Evolutionary conservation across 2,329 filamentous ascomycete genomes (phyloP).

Genomic region (Chrysosporium queenslandicum): DNA sequence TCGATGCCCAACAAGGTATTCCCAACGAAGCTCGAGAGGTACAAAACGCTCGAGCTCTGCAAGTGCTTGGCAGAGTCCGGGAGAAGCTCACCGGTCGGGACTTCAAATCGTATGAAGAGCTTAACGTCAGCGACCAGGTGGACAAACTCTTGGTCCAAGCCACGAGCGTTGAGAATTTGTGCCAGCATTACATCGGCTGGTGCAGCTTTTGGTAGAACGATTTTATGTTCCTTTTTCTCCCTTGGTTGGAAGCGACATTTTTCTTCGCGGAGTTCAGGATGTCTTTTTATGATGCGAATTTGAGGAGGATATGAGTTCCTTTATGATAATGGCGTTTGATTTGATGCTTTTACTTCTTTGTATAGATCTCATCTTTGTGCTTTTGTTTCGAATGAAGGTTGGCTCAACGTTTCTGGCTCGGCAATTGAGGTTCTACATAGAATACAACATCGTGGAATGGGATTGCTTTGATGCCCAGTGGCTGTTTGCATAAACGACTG

Average conservation of each 20-base stretch:
- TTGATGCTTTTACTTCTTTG: neutral
- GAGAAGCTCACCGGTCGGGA: conserved; percentile 93
- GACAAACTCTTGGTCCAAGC: conserved; percentile 91
- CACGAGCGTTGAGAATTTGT: conserved; percentile 92
- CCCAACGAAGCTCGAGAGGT: conserved; percentile 53
- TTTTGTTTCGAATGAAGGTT: neutral
- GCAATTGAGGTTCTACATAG: neutral
- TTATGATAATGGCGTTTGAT: conserved; percentile 2
- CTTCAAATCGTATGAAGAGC: conserved; percentile 76
- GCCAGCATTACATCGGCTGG: conserved; percentile 98
- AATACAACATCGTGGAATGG: neutral
- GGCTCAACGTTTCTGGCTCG: too few relatives aligned
- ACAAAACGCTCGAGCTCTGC: conserved; percentile 84
- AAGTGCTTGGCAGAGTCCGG: conserved; percentile 82
- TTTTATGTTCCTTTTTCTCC: neutral
- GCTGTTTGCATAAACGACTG: neutral
- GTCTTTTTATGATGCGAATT: neutral
- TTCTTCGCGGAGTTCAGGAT: neutral
- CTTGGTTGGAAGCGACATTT: neutral
- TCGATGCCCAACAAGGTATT: conserved; percentile 35
- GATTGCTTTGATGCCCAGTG: neutral
- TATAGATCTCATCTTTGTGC: neutral
- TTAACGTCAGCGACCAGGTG: conserved; percentile 78
- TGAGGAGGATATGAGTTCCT: neutral
- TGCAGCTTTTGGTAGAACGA: conserved; percentile 82